Evolutionary conservation across 2,329 filamentous ascomycete genomes (phyloP).

Genomic region (Colletotrichum sansevieriae): DNA sequence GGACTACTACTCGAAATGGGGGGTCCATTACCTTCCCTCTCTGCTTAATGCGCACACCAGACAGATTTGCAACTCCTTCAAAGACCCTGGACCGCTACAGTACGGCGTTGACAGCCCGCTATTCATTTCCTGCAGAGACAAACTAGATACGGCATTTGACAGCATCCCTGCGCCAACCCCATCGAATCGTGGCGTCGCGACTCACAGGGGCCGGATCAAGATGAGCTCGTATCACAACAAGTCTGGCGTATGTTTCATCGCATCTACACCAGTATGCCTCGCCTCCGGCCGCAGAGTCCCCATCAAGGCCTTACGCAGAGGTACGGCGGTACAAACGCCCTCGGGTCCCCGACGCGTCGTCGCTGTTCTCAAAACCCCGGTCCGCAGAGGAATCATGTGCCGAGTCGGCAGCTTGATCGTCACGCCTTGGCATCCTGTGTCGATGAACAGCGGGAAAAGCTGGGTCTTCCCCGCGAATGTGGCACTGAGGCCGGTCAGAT

Average conservation of each 20-base stretch:
- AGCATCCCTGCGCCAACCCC: constrained; percentile 59
- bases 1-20: constrained; percentile 64
- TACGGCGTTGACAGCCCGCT: constrained; percentile 65
- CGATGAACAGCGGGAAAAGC: constrained; percentile 47
- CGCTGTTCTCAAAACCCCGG: constrained; percentile 64
- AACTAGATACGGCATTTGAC: constrained; percentile 64
- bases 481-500: constrained; percentile 51
- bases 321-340: constrained; percentile 64
- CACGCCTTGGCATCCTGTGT: constrained; percentile 73
- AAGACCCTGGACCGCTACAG: constrained; percentile 68
- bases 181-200: constrained; percentile 44
- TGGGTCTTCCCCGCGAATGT: constrained; percentile 64
- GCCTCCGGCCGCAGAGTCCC: constrained; percentile 55
- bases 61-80: constrained; percentile 73
- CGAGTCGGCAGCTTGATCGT: constrained; percentile 62
- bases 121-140: constrained; percentile 63
- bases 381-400: constrained; percentile 57
- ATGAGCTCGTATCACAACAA: constrained; percentile 61
- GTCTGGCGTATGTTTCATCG: constrained; percentile 65
- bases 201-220: constrained; percentile 41
- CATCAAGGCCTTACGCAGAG: constrained; percentile 59
- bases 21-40: constrained; percentile 69
- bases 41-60: constrained; percentile 67
- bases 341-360: constrained; percentile 61
- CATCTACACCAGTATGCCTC: constrained; percentile 60